Evolutionary conservation across 768 basidiomycete genomes (phyloP), one percentile per base, ranked within the genome.

Genomic region (Trametes cingulata): DNA sequence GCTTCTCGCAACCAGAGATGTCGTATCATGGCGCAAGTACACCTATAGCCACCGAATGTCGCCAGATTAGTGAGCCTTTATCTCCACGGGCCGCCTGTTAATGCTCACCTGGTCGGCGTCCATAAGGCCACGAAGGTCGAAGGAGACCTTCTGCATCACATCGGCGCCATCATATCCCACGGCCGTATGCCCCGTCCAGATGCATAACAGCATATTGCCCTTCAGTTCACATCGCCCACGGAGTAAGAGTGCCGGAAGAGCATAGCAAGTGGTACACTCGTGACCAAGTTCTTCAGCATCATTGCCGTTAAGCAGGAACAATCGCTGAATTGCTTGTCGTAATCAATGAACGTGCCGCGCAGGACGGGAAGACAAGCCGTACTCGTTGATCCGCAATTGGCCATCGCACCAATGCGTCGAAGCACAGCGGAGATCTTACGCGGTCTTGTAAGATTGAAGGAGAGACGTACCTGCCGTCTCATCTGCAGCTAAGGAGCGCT

Each of bases 61-160:
- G 6, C 15, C 17, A 15, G 40, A 56, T 45, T 8, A 47, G 49
- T 46, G 43, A 61, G 61, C 39, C 19, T 25, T 35, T 49, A 39
- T 46, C 45, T 61, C 42, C 37, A 41, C 56, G 61, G 56, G 29
- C 61, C 61, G 56, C 37, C 5, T 36, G 13, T 4, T 1, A 13
- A 22, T 14, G 54, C 61, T 62, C 61, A 62, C 61, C 61, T 62
- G 61, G 27, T 46, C 52, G 45, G 10, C 39, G 17, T 20, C 61
- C 61, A 62, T 47, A 62, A 43, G 61, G 61, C 25, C 9, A 46
- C 19, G 55, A 53, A 52, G 50, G 20, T 20, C 43, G 10, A n/a
- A 24, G 2, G 8, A 10, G 29, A 14, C 6, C 61, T 52, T 52
- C 61, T 53, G 20, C 14, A 17, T 51, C 50, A n/a, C 39, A 57